These are phyloP conservation scores for Penicillium concentricum DNA, from an alignment of 2,329 filamentous ascomycete genomes.

Conservation along the genomic window DNA sequence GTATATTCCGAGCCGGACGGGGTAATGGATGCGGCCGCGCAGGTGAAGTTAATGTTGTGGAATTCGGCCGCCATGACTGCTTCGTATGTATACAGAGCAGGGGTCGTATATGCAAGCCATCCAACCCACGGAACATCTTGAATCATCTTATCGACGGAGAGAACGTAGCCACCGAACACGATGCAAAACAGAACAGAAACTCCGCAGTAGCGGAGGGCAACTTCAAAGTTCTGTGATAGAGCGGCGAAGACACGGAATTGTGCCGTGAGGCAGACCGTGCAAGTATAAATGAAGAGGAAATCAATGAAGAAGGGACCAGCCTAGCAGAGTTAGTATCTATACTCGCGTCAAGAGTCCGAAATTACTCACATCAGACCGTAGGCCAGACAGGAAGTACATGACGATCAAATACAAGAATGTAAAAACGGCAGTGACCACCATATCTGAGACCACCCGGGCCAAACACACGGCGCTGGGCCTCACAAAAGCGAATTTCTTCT, in stretches of 20 bases:
- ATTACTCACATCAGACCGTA: conserved; percentile 27
- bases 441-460: conserved; percentile 58
- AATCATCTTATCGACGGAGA: conserved; percentile 58
- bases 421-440: conserved; percentile 54
- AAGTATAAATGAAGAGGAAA: conserved; percentile 59
- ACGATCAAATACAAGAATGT: conserved; percentile 57
- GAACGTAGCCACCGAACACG: conserved; percentile 62
- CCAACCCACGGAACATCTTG: conserved; percentile 61
- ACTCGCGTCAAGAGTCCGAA: not conserved
- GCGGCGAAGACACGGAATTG: conserved; percentile 64
- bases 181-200: conserved; percentile 59
- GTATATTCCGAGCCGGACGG: conserved; percentile 54
- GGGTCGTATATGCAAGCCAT: conserved; percentile 53
- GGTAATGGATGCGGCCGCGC: conserved; percentile 55
- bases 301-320: conserved; percentile 63
- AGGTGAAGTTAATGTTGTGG: conserved; percentile 53
- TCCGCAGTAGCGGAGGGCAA: conserved; percentile 60
- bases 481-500: conserved; percentile 64
- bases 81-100: conserved; percentile 60
- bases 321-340: conserved; percentile 20
- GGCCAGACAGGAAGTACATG: conserved; percentile 60
- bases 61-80: conserved; percentile 65
- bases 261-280: conserved; percentile 57
- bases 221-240: conserved; percentile 60
- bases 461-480: conserved; percentile 59